Base-by-base conservation (phyloP, 305 asterid species). In the Fraxinus xanthoxyloides region DNA sequence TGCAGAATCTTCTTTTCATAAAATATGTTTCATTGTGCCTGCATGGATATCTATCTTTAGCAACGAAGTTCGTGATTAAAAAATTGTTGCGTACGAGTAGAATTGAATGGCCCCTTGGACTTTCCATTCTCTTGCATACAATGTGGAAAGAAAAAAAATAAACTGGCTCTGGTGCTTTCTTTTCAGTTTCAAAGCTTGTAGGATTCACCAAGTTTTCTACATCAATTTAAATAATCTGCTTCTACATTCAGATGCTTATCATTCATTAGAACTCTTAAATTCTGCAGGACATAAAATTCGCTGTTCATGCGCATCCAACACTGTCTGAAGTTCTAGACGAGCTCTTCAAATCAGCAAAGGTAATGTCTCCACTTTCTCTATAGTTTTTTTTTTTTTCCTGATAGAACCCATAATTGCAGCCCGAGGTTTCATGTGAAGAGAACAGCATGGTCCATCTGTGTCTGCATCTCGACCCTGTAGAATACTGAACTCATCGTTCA, bases 221-320 rank as follows among this genome's bases (percentile, higher is more conserved):
- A 73, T 65, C 63, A 30, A 21, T 34, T n/a, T 21, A n/a, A 80
- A 63, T 32, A 56, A 74, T 72, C 9, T 61, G 40, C 56, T 56
- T 61, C 23, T 34, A 46, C 28, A 21, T 74, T 75, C 78, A 78
- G 80, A 77, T 87, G 63, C 79, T 86, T 76, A 77, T 67, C 77
- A 24, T 76, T 61, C 79, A 51, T 32, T n/a, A 54, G 80, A 83
- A 59, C 84, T 87, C 26, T 85, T 80, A 70, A 88, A 88, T 80
- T 79, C 65, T 84, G 75, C 92, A 94, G 98, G 98, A 94, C 87
- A 78, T 94, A 54, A 94, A 94, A 83, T 86, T 86, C 78, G 97
- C 98, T 9, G 97, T 94, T 84, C 98, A 94, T 75, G 98, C 98
- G 15, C 98, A 94, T 89, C 98, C 98, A 84, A 94, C 98, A 78